phyloP scores from a whole-genome alignment of 495 filamentous ascomycete species.

The Rostrohypoxylon terebratum region DNA sequence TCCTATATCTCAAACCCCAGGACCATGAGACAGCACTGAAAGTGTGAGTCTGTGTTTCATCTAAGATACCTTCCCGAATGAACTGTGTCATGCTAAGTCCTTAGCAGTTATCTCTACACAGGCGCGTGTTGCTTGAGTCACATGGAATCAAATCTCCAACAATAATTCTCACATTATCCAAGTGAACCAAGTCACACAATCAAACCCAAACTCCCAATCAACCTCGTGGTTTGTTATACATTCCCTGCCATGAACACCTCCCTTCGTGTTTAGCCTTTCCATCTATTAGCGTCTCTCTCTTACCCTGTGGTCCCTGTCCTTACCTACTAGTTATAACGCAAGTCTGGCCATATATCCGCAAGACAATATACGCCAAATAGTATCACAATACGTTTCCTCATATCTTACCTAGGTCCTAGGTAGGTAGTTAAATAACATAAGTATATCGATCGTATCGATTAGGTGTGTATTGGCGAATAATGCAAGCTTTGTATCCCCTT shows the following conservation, averaged over 20 bases:
- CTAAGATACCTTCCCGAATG: conserved; percentile 23
- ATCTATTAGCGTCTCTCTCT: background rate
- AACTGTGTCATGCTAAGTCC: background rate
- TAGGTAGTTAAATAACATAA: no score
- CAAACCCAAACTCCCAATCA: conserved; percentile 2
- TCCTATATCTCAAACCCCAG: background rate
- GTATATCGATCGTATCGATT: no score
- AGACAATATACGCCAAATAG: no score
- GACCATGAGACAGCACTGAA: background rate
- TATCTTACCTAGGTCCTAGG: no score
- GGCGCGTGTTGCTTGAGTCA: conserved; percentile 16
- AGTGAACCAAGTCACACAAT: conserved; percentile 20
- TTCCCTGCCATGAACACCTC: background rate
- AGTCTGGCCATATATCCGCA: no score
- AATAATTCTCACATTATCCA: conserved; percentile 13
- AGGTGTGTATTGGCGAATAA: no score
- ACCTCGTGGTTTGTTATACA: background rate
- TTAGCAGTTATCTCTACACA: background rate
- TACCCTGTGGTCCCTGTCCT: no score
- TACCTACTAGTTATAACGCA: no score
- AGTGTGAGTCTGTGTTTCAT: background rate
- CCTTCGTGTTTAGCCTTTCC: background rate
- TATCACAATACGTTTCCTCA: no score
- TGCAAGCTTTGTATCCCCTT: no score
- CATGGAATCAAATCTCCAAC: conserved; percentile 25